Evolutionary conservation across 192 early-diverging fungal genomes (phyloP).

Genomic region (Coemansia erecta): DNA sequence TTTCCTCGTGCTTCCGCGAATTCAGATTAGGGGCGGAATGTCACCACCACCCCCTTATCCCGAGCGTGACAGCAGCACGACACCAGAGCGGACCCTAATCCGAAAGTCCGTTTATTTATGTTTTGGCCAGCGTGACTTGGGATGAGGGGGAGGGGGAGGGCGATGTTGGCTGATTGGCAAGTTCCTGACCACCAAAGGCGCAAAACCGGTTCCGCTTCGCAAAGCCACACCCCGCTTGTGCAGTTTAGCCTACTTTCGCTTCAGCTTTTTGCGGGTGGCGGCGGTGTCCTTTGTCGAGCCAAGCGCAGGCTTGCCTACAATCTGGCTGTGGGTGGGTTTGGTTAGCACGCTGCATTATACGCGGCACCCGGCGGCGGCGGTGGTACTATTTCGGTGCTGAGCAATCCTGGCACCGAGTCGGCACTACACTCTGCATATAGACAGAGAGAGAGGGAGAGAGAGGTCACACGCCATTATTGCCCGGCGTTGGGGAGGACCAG

Average conservation of each 20-base stretch:
- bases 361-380: no score
- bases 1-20: no score
- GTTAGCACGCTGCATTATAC: background rate
- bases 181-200: no score
- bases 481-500: conserved; percentile 8
- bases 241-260: conserved; percentile 11
- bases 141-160: conserved; percentile 1
- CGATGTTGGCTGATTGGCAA: background rate
- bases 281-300: conserved; percentile 16
- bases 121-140: background rate
- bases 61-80: no score
- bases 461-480: conserved; percentile 11
- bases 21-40: no score
- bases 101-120: no score
- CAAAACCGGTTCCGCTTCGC: no score
- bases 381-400: no score
- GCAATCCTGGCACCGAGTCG: background rate
- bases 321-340: background rate
- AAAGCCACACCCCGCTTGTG: no score
- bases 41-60: no score
- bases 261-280: conserved; percentile 18
- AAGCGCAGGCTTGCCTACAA: conserved; percentile 14
- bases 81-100: no score
- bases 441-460: background rate
- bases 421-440: background rate